Conservation (phyloP, 2,329 filamentous ascomycete species). For the Talaromyces marneffei region DNA sequence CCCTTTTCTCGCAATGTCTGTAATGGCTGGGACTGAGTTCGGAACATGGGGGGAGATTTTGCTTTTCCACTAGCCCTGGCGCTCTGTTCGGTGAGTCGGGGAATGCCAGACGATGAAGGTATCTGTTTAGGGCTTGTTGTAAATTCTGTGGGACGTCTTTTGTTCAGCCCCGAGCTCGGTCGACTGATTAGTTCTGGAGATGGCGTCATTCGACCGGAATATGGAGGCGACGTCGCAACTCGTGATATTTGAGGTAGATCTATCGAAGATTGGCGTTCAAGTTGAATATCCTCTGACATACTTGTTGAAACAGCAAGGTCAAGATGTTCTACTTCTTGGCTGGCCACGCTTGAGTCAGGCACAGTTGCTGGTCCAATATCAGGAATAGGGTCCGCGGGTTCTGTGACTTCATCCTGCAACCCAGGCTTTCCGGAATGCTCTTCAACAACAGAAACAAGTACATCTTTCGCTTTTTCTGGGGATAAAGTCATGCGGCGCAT, state of each 20-base stretch:
- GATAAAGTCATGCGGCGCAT: slow-evolving; percentile 45
- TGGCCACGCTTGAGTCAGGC: slow-evolving; percentile 21
- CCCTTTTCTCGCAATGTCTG: slow-evolving; percentile 29
- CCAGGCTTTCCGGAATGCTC: slow-evolving; percentile 48
- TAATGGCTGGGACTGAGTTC: slow-evolving; percentile 48
- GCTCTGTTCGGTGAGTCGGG: slow-evolving; percentile 33
- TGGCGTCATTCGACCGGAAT: slow-evolving; percentile 12
- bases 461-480: slow-evolving; percentile 58
- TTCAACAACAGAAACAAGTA: slow-evolving; percentile 60
- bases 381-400: slow-evolving; percentile 15
- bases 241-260: slow-evolving; percentile 10
- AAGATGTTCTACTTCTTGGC: slow-evolving; percentile 54
- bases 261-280: slow-evolving; percentile 13
- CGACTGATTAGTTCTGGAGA: slow-evolving; percentile 15
- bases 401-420: slow-evolving; percentile 21
- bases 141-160: slow-evolving; percentile 9
- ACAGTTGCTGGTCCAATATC: slow-evolving; percentile 18
- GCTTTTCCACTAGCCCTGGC: slow-evolving; percentile 33
- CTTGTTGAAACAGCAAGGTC: slow-evolving; percentile 49
- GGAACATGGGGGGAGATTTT: slow-evolving; percentile 43
- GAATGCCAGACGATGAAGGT: slow-evolving; percentile 34
- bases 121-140: slow-evolving; percentile 21
- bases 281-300: slow-evolving; percentile 21
- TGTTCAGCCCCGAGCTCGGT: slow-evolving; percentile 14
- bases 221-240: slow-evolving; percentile 8